Conservation (phyloP, 805 yeast species). For the Cyberlindnera nakhonratchasimensis region DNA sequence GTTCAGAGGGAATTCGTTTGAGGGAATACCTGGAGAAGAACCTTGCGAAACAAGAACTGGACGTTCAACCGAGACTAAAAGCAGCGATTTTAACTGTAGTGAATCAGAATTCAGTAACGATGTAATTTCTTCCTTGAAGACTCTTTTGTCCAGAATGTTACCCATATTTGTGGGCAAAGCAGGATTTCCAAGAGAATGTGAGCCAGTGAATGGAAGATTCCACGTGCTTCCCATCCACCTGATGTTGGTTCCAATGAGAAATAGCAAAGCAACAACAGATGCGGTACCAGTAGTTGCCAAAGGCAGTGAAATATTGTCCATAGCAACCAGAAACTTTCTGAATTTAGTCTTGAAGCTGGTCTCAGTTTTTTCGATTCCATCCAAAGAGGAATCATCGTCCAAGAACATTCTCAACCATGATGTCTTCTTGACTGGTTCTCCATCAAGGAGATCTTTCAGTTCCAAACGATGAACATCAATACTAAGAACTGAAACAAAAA, state of each 20-base stretch:
- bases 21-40: neutral
- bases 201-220: neutral
- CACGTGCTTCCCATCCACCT: slow-evolving; percentile 32
- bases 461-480: slow-evolving; percentile 66
- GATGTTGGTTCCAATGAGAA: slow-evolving; percentile 30
- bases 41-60: slow-evolving; percentile 26
- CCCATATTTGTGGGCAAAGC: slow-evolving; percentile 5
- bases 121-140: slow-evolving; percentile 21
- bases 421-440: slow-evolving; percentile 1
- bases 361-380: slow-evolving; percentile 4
- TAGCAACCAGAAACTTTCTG: neutral
- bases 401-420: slow-evolving; percentile 9
- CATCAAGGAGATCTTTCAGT: slow-evolving; percentile 46
- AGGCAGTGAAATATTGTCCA: slow-evolving; percentile 30
- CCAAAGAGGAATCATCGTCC: slow-evolving; percentile 6
- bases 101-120: slow-evolving; percentile 9
- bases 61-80: slow-evolving; percentile 25
- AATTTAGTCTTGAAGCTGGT: neutral
- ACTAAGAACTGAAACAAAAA: slow-evolving; percentile 59
- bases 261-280: slow-evolving; percentile 26
- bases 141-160: slow-evolving; percentile 19
- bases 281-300: slow-evolving; percentile 32
- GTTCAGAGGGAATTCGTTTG: slow-evolving; percentile 19
- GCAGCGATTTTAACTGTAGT: slow-evolving; percentile 4
- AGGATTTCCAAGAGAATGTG: neutral